Conservation (phyloP, 176 grass and related monocot species). For the Paspalum notatum region DNA sequence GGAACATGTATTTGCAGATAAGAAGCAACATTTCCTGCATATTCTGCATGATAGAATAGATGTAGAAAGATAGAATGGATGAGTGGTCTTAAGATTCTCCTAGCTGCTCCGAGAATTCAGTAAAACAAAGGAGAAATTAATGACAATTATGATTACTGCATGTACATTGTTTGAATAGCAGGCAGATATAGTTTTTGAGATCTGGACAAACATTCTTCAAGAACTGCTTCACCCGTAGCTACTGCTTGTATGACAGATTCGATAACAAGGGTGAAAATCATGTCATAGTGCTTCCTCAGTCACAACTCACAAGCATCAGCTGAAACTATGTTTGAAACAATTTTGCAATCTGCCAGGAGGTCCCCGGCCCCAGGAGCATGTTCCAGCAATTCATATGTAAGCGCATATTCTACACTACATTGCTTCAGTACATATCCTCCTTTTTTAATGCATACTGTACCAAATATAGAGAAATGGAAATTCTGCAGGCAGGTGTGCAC, state of each 20-base stretch:
- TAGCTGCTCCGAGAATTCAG: constrained; percentile 8
- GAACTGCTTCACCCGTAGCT: neutral
- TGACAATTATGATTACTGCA: neutral
- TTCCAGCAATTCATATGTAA: neutral
- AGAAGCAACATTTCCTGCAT: neutral
- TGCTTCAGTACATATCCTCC: neutral
- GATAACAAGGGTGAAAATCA: neutral
- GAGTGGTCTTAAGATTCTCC: constrained; percentile 10
- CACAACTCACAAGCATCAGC: neutral
- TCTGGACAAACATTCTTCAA: constrained; percentile 24
- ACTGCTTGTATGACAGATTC: constrained; percentile 23
- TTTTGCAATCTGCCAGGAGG: neutral
- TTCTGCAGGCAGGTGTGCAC: neutral
- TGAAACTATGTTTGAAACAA: neutral
- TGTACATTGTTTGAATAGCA: neutral
- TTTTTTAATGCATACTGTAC: neutral
- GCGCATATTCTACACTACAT: neutral
- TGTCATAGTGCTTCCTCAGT: neutral
- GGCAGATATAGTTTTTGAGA: neutral
- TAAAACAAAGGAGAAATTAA: neutral
- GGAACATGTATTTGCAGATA: constrained; percentile 18
- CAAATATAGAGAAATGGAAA: constrained; percentile 18
- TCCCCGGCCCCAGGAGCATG: neutral
- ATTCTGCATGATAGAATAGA: neutral
- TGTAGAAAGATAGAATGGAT: neutral